phyloP scores from a whole-genome alignment of 140 eudicot genomes.

The Stevia rebaudiana region DNA sequence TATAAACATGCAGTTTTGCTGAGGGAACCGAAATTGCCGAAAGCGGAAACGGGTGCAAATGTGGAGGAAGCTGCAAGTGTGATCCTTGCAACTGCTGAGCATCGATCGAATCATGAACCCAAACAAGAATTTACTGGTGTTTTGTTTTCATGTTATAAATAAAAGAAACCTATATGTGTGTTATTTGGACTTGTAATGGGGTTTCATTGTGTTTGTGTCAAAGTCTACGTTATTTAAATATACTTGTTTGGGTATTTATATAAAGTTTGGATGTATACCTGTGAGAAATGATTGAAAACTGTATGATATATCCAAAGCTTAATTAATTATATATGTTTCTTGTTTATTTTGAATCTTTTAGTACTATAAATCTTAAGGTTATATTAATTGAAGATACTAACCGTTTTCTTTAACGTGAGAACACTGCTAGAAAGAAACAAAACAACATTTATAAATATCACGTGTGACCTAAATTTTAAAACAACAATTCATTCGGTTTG shows the following conservation, averaged over 20 bases:
- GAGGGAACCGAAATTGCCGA: conserved; percentile 56
- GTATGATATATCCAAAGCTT: neutral
- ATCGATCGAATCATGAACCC: neutral
- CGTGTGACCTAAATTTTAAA: no score
- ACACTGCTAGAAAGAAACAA: no score
- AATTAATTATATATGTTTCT: neutral
- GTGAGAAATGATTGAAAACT: neutral
- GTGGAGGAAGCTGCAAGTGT: conserved; percentile 38
- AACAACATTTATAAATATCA: no score
- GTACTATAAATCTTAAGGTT: neutral
- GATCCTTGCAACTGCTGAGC: conserved; percentile 17
- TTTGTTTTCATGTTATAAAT: conserved; percentile 31
- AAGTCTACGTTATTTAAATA: conserved; percentile 8
- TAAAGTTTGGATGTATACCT: neutral
- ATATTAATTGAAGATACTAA: neutral
- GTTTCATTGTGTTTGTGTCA: conserved; percentile 24
- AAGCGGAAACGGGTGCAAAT: conserved; percentile 71
- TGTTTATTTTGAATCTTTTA: neutral
- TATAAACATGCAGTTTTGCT: conserved; percentile 30
- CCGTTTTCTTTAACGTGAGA: no score
- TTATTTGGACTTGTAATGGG: conserved; percentile 20
- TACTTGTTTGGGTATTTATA: conserved; percentile 25
- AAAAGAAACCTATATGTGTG: conserved; percentile 7
- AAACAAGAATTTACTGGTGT: neutral
- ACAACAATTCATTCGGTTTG: no score